A percentile compares a stretch with the other conserved stretches of the same genome.
Conservation (phyloP, 139 green algal species). For the Chlamydomonas sp. region DNA sequence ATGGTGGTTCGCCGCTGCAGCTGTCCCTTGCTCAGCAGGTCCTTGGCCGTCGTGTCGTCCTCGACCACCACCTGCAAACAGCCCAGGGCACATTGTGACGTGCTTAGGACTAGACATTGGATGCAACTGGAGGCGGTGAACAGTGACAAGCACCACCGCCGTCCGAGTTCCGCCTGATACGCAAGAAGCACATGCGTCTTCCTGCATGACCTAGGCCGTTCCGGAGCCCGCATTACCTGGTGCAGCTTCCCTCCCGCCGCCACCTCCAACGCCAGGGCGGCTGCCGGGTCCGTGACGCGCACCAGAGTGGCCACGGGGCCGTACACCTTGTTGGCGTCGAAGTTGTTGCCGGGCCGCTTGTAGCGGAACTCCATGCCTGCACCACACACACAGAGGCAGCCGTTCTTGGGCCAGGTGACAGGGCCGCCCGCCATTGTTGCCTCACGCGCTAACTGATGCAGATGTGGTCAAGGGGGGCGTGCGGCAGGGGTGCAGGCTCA, state of each 20-base stretch:
- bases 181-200: too few relatives aligned
- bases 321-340: slow-evolving; percentile 49
- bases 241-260: slow-evolving; percentile 93
- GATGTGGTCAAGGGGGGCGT: too few relatives aligned
- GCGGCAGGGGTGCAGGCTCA: slow-evolving; percentile 1
- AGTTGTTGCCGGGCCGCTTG: slow-evolving; percentile 13
- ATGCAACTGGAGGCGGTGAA: too few relatives aligned
- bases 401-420: background rate
- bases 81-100: background rate
- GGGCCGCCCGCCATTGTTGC: background rate
- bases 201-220: too few relatives aligned
- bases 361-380: slow-evolving; percentile 36
- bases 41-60: slow-evolving; percentile 86
- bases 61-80: slow-evolving; percentile 86
- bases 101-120: too few relatives aligned
- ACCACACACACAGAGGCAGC: background rate
- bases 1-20: slow-evolving; percentile 93
- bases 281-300: slow-evolving; percentile 72
- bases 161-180: too few relatives aligned
- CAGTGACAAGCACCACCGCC: too few relatives aligned
- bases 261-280: slow-evolving; percentile 93
- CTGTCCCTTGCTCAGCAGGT: slow-evolving; percentile 85
- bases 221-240: slow-evolving; percentile 68
- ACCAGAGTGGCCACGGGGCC: slow-evolving; percentile 89
- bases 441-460: too few relatives aligned